These are phyloP conservation scores for Leucocoprinus sp. DNA, from an alignment of 768 basidiomycete species.

Conservation along the genomic window DNA sequence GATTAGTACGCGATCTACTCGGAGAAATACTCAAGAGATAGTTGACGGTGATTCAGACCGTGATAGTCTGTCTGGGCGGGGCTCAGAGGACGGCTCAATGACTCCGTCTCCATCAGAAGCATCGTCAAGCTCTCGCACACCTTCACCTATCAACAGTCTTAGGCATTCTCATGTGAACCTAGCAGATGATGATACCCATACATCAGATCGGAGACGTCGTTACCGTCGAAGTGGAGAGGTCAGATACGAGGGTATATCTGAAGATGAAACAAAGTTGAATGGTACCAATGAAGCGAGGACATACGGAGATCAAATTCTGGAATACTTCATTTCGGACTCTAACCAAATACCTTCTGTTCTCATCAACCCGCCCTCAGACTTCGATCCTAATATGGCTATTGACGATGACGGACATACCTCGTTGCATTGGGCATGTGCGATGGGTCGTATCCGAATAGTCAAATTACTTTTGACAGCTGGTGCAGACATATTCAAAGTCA, in stretches of 20 bases:
- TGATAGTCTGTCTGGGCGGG: slow-evolving; percentile 58
- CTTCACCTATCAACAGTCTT: slow-evolving; percentile 73
- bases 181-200: slow-evolving; percentile 29
- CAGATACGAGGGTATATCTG: slow-evolving; percentile 35
- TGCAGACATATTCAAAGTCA: slow-evolving; percentile 95
- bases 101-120: slow-evolving; percentile 82
- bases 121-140: slow-evolving; percentile 86
- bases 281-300: slow-evolving; percentile 46
- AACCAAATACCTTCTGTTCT: slow-evolving; percentile 84
- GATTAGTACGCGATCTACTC: slow-evolving; percentile 54
- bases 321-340: slow-evolving; percentile 98
- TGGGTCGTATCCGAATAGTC: slow-evolving; percentile 95
- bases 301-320: slow-evolving; percentile 95
- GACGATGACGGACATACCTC: slow-evolving; percentile 98
- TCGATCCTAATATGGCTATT: slow-evolving; percentile 93
- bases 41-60: slow-evolving; percentile 52
- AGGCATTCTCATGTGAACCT: slow-evolving; percentile 37
- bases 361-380: slow-evolving; percentile 80
- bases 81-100: slow-evolving; percentile 84
- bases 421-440: slow-evolving; percentile 97
- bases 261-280: slow-evolving; percentile 37
- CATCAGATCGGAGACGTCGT: slow-evolving; percentile 35
- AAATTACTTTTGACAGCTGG: slow-evolving; percentile 90
- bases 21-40: slow-evolving; percentile 39
- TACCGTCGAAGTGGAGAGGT: slow-evolving; percentile 40